Conservation (phyloP, 2,329 filamentous ascomycete genomes). For the Arachnomyces sp. region DNA sequence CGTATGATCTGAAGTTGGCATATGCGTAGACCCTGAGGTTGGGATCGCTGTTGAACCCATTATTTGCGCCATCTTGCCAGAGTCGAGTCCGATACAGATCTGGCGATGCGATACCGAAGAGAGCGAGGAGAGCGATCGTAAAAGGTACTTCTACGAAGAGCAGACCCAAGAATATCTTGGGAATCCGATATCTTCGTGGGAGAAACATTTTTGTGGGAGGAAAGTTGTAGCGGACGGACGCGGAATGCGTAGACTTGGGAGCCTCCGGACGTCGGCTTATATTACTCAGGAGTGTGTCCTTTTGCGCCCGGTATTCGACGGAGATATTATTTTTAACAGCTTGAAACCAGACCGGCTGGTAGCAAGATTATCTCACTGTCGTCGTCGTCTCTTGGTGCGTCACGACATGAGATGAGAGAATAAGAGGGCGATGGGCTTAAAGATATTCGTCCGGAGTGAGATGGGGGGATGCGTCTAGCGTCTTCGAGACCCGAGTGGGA, state of each 20-base stretch:
- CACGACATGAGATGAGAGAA: conserved; percentile 4
- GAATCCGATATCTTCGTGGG: conserved; percentile 47
- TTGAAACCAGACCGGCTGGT: conserved; percentile 32
- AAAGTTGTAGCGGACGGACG: neutral
- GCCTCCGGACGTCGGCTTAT: neutral
- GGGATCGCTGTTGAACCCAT: conserved; percentile 56
- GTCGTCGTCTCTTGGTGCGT: conserved; percentile 13
- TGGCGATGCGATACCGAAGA: conserved; percentile 55
- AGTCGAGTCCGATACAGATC: conserved; percentile 53
- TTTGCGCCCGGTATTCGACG: neutral
- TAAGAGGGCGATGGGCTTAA: conserved; percentile 15
- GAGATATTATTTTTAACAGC: neutral
- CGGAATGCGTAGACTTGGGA: too few species aligned
- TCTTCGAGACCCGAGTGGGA: too few species aligned
- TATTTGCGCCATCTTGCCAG: conserved; percentile 53
- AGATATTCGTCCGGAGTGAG: conserved; percentile 9
- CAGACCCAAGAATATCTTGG: conserved; percentile 44
- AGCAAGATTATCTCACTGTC: conserved; percentile 23
- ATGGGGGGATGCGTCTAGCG: too few species aligned
- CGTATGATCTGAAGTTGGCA: conserved; percentile 50
- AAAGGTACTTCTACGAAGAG: conserved; percentile 49
- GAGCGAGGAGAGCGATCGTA: conserved; percentile 48
- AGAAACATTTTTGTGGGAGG: conserved; percentile 37
- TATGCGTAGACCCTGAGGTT: conserved; percentile 48
- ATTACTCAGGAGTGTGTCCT: neutral